A percentile compares a stretch with the other conserved stretches of the same genome.
Conservation (phyloP, 2,329 filamentous ascomycete species). For the Aspergillus luchuensis region DNA sequence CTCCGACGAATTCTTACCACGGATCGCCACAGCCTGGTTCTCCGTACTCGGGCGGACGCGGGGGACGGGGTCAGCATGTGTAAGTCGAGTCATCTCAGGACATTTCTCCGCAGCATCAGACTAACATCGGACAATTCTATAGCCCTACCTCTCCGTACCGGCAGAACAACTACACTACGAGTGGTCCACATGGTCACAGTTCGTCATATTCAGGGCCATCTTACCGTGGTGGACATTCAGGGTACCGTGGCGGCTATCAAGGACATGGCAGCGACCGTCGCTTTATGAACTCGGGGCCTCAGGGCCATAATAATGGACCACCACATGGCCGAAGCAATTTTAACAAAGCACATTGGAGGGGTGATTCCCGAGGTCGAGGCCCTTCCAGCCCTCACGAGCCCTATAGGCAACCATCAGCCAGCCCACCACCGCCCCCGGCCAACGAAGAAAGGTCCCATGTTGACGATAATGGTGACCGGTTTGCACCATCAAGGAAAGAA, state of each 20-base stretch:
- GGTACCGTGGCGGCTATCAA: conserved; percentile 64
- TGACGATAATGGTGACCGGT: conserved; percentile 62
- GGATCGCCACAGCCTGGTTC: conserved; percentile 65
- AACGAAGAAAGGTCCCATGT: conserved; percentile 39
- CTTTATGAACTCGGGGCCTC: conserved; percentile 49
- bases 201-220: conserved; percentile 42
- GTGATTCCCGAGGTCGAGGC: conserved; percentile 55
- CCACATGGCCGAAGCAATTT: conserved; percentile 62
- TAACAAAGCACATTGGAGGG: conserved; percentile 72
- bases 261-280: conserved; percentile 49
- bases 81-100: conserved; percentile 38
- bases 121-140: conserved; percentile 39
- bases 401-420: conserved; percentile 37
- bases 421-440: conserved; percentile 33
- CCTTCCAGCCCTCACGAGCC: conserved; percentile 45
- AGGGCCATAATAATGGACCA: conserved; percentile 45
- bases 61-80: conserved; percentile 57
- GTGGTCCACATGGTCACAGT: conserved; percentile 59
- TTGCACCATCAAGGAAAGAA: conserved; percentile 63
- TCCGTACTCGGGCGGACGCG: conserved; percentile 59
- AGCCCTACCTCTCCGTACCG: conserved; percentile 67
- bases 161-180: conserved; percentile 57
- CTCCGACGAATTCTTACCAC: conserved; percentile 58
- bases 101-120: conserved; percentile 14
- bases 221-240: conserved; percentile 55